Evolutionary conservation across 2,329 filamentous ascomycete species (phyloP), one percentile per base, ranked within the genome.

Genomic region (Sphaerulina populicola): DNA sequence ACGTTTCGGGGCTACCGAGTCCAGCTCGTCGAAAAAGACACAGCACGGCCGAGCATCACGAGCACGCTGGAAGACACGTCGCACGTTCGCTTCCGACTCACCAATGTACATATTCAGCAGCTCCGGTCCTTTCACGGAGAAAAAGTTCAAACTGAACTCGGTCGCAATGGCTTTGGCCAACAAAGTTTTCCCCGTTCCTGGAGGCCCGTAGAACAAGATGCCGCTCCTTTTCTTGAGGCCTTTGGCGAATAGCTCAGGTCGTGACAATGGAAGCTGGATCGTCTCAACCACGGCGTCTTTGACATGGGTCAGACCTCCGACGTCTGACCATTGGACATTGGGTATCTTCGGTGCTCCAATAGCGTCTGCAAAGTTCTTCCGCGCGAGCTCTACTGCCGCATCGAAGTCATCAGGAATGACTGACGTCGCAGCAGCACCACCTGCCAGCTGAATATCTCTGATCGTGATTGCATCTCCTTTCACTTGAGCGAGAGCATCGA

Each of bases 291-390:
- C 85, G n/a, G 91, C 90, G 60, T 95, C 89, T 73, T 97, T 97
- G 67, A 97, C 90, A 62, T 95, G 89, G 29, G 85, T 83, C 30
- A 97, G 77, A 44, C 93, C 91, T 68, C 91, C 91, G 15, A 98
- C 91, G 67, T 98, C 91, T 60, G 91, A 85, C 91, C 91, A 98
- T 18, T 85, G 85, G 6, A 98, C 93, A 57, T 95, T 96, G 6
- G 91, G 93, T 56, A 97, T 97, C 77, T 97, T 97, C 2, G 93
- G 93, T 4, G 93, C 93, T 21, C 93, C 93, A 57, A 98, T 98
- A 0, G 91, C 85, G 68, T 97, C 93, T 5, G 93, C 91, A 67
- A 98, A 98, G 70, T 96, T 97, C 77, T 96, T 96, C 49, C 93
- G 83, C 1, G 93, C 93, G 5, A 90, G 88, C 53, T 97, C 91